Conservation (phyloP, 257 asterid species). For the Coffea canephora region DNA sequence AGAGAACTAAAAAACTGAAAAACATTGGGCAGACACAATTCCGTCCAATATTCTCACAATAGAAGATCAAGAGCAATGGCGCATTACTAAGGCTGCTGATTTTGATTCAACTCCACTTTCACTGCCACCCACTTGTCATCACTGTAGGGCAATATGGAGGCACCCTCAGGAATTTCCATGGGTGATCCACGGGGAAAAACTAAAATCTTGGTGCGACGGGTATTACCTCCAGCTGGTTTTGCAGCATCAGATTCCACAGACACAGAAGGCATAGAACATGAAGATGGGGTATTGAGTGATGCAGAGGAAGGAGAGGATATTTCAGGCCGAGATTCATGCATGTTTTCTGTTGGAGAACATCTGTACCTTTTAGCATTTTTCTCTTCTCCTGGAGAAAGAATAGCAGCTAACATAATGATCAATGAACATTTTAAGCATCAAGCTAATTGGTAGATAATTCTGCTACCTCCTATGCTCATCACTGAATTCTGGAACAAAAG, state of each 20-base stretch:
- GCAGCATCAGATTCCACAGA: constrained; percentile 12
- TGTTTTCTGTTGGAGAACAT: constrained; percentile 18
- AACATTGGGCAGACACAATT: neutral
- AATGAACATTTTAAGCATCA: neutral
- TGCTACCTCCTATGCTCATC: neutral
- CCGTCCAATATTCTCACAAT: neutral
- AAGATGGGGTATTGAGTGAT: constrained; percentile 9
- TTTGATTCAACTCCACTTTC: neutral
- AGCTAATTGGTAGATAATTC: neutral
- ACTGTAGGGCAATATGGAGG: constrained; percentile 38
- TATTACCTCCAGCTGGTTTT: constrained; percentile 19
- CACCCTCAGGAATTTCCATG: constrained; percentile 35
- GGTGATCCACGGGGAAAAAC: constrained; percentile 32
- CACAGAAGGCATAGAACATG: constrained; percentile 16
- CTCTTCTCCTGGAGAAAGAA: constrained; percentile 24
- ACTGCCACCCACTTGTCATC: constrained; percentile 54
- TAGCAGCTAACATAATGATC: neutral
- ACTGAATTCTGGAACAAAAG: neutral
- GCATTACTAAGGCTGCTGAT: neutral
- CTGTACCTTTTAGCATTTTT: constrained; percentile 38
- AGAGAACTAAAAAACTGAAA: neutral
- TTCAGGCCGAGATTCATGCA: constrained; percentile 25
- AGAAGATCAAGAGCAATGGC: neutral
- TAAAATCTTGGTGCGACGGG: constrained; percentile 27
- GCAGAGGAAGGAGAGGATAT: constrained; percentile 10